Evolutionary conservation across 352 stramenopile genomes (phyloP), one percentile per base, ranked within the genome.

Genomic region (Phytopythium ostracodes): DNA sequence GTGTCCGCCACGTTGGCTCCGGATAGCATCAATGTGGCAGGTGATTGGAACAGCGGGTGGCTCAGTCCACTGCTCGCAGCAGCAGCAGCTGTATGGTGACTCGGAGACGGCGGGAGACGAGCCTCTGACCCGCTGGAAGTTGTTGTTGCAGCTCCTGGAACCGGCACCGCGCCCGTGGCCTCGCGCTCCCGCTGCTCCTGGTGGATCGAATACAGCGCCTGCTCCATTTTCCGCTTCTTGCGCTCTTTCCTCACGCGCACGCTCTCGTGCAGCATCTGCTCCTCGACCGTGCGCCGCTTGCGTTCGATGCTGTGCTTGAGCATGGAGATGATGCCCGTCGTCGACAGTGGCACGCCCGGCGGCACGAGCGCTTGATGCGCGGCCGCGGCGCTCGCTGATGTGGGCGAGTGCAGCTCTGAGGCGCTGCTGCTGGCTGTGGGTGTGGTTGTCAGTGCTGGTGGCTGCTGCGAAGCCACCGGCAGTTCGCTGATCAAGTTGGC

Each of bases 191-290:
- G 74, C 43, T 79, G 68, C 56, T 79, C 68, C 52, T 73, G 68
- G 59, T 87, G 77, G 46, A 84, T 82, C 24, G 76, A 77, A 36
- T 71, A 63, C 31, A 87, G 56, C 33, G 70, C 71, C 44, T 82
- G 75, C 64, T 87, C 77, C 75, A 82, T 81, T 59, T 84, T 84
- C 25, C 72, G 66, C 64, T 87, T 87, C 65, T 87, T 87, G 35
- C 77, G 70, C 54, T 87, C 77, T 33, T 74, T 83, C 3, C 77
- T 70, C 27, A 87, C 77, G 40, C 77, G 77, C 57, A 73, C 75
- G 58, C 73, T 87, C 60, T 87, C 77, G 44, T 76, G 79, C 52
- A 84, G 57, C 60, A 75, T 65, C 47, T 78, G 70, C 64, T 81
- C 74, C 40, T 84, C 77, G 15, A 76, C 67, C 17, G 68, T 77